Base-by-base conservation (phyloP, 331 rosid genomes). In the Rosa hybrid region DNA sequence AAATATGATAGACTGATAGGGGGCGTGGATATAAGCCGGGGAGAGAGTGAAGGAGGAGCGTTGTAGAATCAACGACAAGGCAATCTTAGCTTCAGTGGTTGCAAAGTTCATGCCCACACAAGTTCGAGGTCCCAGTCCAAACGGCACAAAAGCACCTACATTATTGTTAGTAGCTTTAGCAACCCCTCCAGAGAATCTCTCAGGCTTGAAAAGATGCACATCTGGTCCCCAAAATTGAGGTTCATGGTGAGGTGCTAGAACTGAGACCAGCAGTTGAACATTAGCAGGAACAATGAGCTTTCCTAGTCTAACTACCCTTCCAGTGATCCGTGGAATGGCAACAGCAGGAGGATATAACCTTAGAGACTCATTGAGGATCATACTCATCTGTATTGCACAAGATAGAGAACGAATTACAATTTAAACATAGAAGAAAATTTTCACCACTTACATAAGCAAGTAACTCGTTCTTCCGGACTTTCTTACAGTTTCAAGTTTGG, bases 171-270 rank as follows among this genome's bases (percentile, higher is more conserved):
- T 51, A 16, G 77, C 77, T 51, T 74, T 74, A 3, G 46, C 77
- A 74, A 74, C 67, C 25, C 77, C 77, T 17, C 20, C 63, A 0
- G 50, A 17, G n/a, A 74, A 74, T 38, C 67, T 53, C 67, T 53
- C 49, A 34, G 77, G 67, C 27, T 42, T 70, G 74, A 42, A 70
- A 38, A 39, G 51, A 42, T 70, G 74, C 34, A 70, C 74, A 70
- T 70, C 79, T 17, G 48, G 44, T 76, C 79, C 79, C 79, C 79
- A 76, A 38, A 76, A 7, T 76, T 56, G 54, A 76, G 79, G 79
- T 12, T 60, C 79, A 3, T 45, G 30, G 11, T 76, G 79, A 60
- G 62, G 12, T 42, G 79, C 23, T 13, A 76, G 20, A 25, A 4
- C 38, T 44, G 71, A 62, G 23, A 62, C 13, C 14, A 8, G 1